Percentiles rank a stretch among this genome's conserved stretches.
Conservation (phyloP, 169 alveolate genomes). For the Babesia divergens region DNA sequence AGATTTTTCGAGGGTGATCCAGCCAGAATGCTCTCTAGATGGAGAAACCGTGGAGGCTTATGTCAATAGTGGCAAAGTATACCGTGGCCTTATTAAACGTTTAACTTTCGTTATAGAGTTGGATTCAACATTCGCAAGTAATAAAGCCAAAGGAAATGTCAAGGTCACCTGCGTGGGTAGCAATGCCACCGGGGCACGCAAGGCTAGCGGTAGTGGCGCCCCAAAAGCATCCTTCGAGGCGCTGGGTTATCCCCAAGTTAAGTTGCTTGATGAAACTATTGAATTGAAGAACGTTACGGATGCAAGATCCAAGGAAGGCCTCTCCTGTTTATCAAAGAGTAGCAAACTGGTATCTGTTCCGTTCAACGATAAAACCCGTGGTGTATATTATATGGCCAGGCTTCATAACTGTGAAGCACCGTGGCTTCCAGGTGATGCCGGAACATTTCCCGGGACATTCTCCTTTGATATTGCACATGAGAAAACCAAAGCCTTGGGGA, state of each 20-base stretch:
- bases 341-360: constrained; percentile 1
- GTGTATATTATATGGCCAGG: constrained; percentile 37
- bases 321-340: constrained; percentile 9
- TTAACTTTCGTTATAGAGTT: neutral
- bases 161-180: neutral
- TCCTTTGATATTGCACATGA: neutral
- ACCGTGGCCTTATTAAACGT: neutral
- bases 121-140: neutral
- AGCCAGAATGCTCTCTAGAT: neutral
- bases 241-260: neutral
- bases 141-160: neutral
- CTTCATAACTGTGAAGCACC: constrained; percentile 46
- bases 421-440: constrained; percentile 21
- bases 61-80: neutral
- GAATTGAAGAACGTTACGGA: neutral
- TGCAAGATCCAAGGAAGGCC: neutral
- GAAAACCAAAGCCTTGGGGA: neutral
- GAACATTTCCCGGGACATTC: neutral
- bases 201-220: neutral
- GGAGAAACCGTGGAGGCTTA: neutral
- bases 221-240: neutral
- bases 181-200: neutral
- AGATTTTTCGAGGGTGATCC: neutral
- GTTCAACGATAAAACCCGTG: constrained; percentile 25
- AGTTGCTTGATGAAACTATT: neutral